A percentile compares a stretch with the other conserved stretches of the same genome.
These are phyloP conservation scores for Amylostereum chailletii DNA, from an alignment of 1,284 basidiomycete species.

Conservation along the genomic window DNA sequence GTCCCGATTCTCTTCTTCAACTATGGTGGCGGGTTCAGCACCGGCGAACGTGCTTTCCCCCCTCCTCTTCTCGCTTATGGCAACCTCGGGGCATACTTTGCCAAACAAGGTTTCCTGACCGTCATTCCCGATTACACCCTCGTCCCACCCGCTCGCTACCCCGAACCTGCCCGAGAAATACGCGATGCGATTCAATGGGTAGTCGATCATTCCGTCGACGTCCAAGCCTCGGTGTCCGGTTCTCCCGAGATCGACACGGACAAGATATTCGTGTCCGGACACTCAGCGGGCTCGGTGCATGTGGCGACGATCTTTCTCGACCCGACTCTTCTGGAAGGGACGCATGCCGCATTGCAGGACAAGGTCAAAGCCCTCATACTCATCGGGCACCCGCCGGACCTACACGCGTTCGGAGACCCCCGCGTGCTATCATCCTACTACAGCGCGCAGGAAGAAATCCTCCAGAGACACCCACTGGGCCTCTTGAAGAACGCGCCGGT, in stretches of 20 bases:
- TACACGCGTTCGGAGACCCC: conserved; percentile 6
- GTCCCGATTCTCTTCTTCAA: conserved; percentile 36
- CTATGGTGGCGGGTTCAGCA: conserved; percentile 10
- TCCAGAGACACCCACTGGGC: conserved; percentile 29
- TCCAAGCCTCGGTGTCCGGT: conserved; percentile 1
- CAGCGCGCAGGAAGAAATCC: conserved; percentile 12
- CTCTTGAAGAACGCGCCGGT: conserved; percentile 28
- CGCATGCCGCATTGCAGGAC: neutral
- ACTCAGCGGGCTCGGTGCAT: conserved; percentile 11
- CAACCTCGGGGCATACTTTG: conserved; percentile 11
- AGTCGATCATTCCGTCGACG: neutral
- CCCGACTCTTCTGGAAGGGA: neutral
- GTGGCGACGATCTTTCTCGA: neutral
- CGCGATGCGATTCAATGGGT: conserved; percentile 7
- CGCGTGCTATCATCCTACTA: conserved; percentile 9
- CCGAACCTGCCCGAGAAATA: conserved; percentile 5
- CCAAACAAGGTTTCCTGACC: conserved; percentile 8
- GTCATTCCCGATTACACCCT: conserved; percentile 12
- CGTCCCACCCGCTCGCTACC: conserved; percentile 4
- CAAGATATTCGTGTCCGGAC: conserved; percentile 1
- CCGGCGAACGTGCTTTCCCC: conserved; percentile 16
- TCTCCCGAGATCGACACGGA: neutral
- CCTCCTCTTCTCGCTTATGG: conserved; percentile 14
- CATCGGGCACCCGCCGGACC: neutral
- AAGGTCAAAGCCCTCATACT: neutral